phyloP scores from a whole-genome alignment of 2,329 filamentous ascomycete species.

The Atkinsonella texensis region DNA sequence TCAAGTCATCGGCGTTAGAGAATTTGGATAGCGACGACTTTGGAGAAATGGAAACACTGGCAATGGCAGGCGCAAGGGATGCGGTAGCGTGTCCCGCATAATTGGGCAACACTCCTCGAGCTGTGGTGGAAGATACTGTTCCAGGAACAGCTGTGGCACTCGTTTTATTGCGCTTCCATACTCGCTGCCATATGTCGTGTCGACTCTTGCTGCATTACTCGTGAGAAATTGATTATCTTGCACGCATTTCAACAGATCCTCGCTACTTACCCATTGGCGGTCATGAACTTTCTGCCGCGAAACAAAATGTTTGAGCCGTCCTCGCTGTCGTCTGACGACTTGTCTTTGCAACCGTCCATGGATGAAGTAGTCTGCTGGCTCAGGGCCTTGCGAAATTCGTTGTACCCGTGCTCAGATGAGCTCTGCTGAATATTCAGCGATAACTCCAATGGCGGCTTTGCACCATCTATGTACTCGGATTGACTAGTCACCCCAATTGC shows the following conservation, averaged over 20 bases:
- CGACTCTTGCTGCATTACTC: conserved; percentile 22
- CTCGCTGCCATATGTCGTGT: conserved; percentile 35
- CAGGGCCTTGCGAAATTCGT: conserved; percentile 17
- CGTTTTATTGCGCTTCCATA: conserved; percentile 40
- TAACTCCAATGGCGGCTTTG: conserved; percentile 12
- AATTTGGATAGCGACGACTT: conserved; percentile 18
- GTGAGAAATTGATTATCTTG: not conserved
- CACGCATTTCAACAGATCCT: not conserved
- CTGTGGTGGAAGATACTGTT: conserved; percentile 40
- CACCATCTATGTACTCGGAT: conserved; percentile 19
- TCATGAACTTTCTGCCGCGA: conserved; percentile 21
- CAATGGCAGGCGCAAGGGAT: conserved; percentile 33
- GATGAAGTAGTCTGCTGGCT: conserved; percentile 3
- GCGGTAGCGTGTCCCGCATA: conserved; percentile 41
- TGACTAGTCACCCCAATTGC: conserved; percentile 18
- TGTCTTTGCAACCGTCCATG: conserved; percentile 11
- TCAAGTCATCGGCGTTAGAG: conserved; percentile 12
- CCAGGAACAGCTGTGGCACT: conserved; percentile 34
- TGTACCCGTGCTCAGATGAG: conserved; percentile 14
- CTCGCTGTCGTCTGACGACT: conserved; percentile 20
- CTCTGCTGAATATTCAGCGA: conserved; percentile 12
- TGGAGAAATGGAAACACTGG: conserved; percentile 23
- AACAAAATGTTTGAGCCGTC: conserved; percentile 25
- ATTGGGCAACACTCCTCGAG: conserved; percentile 41
- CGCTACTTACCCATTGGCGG: conserved; percentile 19